Conservation (phyloP, 2,329 filamentous ascomycete genomes). For the Stagonosporopsis cucurbitacearum region DNA sequence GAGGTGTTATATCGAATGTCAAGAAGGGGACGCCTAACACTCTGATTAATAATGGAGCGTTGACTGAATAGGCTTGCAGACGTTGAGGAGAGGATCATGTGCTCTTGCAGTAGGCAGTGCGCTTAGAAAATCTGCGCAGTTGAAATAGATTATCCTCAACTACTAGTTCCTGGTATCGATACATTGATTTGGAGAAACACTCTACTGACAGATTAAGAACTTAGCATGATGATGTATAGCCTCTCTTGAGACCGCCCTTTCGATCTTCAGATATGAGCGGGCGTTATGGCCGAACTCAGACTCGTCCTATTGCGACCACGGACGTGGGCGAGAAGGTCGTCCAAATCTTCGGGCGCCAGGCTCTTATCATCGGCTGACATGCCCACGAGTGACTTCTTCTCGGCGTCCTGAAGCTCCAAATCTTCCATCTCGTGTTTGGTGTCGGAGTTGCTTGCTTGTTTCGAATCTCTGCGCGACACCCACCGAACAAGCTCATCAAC, state of each 20-base stretch:
- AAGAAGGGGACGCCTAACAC: conserved; percentile 54
- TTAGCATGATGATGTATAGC: background rate
- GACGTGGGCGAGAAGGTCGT: conserved; percentile 17
- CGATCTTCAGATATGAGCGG: conserved; percentile 1
- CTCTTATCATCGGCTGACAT: conserved; percentile 28
- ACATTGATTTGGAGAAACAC: background rate
- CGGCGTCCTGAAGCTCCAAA: conserved; percentile 15
- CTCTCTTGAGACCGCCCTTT: background rate
- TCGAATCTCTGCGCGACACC: conserved; percentile 14
- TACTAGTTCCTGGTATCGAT: background rate
- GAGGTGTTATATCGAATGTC: conserved; percentile 48
- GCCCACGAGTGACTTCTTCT: conserved; percentile 27
- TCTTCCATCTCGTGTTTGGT: background rate
- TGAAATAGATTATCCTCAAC: background rate
- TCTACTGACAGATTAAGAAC: background rate
- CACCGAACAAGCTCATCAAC: conserved; percentile 20
- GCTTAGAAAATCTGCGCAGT: no score
- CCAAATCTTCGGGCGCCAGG: conserved; percentile 14
- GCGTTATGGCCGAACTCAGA: conserved; percentile 10
- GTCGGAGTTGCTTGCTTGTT: conserved; percentile 10
- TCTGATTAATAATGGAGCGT: conserved; percentile 59
- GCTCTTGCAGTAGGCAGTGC: background rate
- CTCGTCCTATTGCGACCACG: background rate
- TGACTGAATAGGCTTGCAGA: background rate
- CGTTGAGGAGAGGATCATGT: background rate